A percentile compares a stretch with the other conserved stretches of the same genome.
Conservation (phyloP, 768 basidiomycete genomes). For the Russula olivacea region DNA sequence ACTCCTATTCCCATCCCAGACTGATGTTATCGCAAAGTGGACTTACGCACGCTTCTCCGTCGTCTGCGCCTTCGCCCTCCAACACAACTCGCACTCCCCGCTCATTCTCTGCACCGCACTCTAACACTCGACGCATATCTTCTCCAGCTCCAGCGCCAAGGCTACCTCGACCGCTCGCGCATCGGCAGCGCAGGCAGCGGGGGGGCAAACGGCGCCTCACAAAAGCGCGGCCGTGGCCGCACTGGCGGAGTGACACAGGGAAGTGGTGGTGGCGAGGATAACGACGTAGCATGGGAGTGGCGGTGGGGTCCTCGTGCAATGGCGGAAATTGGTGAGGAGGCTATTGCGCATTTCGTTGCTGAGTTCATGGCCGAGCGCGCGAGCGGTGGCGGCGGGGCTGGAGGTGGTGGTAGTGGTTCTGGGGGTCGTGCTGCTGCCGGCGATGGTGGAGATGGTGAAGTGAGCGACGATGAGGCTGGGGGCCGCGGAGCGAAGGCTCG, state of each 20-base stretch:
- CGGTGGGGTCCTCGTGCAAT: conserved; percentile 45
- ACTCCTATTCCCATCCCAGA: background rate
- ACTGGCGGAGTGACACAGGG: conserved; percentile 34
- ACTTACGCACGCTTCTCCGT: conserved; percentile 64
- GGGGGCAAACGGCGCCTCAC: conserved; percentile 30
- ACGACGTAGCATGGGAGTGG: conserved; percentile 28
- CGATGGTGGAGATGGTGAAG: background rate
- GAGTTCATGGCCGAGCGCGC: conserved; percentile 63
- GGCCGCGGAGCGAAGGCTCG: conserved; percentile 18
- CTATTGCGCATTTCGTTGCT: conserved; percentile 66
- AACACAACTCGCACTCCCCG: conserved; percentile 45
- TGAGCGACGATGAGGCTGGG: conserved; percentile 23
- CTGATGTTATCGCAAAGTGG: conserved; percentile 40
- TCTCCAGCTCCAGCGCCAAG: conserved; percentile 54
- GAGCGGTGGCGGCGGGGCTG: background rate
- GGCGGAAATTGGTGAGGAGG: conserved; percentile 77
- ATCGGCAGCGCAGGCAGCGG: conserved; percentile 41
- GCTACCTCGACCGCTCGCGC: conserved; percentile 67
- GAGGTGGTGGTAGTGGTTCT: background rate
- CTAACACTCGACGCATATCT: conserved; percentile 65
- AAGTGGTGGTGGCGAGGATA: conserved; percentile 30
- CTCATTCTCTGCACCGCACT: conserved; percentile 44
- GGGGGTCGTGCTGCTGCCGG: background rate
- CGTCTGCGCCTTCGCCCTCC: conserved; percentile 56
- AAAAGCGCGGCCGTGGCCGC: conserved; percentile 48